Conservation (phyloP, 768 basidiomycete genomes). For the Cyclocybe aegerita region DNA sequence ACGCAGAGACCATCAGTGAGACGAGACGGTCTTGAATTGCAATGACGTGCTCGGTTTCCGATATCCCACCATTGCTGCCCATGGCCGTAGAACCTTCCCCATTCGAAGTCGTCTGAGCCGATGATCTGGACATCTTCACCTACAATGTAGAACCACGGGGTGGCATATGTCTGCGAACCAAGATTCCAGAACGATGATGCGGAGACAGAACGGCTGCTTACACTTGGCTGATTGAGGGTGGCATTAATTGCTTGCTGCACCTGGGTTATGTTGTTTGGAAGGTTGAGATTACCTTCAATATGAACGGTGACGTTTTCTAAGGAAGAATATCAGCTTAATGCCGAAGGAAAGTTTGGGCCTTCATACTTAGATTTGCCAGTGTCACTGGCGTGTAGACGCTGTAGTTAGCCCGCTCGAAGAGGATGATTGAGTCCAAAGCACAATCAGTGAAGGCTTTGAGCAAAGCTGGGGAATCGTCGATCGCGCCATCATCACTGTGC, state of each 20-base stretch:
- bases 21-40: not conserved
- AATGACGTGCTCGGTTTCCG: slow-evolving; percentile 34
- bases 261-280: slow-evolving; percentile 40
- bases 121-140: slow-evolving; percentile 40
- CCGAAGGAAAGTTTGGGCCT: not conserved
- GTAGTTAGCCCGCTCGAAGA: slow-evolving; percentile 33
- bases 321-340: not conserved
- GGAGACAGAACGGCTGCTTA: slow-evolving; percentile 14
- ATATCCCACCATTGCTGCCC: slow-evolving; percentile 54
- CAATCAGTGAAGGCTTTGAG: slow-evolving; percentile 35
- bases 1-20: not conserved
- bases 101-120: slow-evolving; percentile 37
- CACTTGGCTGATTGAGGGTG: slow-evolving; percentile 35
- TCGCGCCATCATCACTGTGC: slow-evolving; percentile 21
- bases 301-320: slow-evolving; percentile 40
- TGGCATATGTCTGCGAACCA: slow-evolving; percentile 33
- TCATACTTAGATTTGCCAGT: slow-evolving; percentile 29
- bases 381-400: slow-evolving; percentile 36
- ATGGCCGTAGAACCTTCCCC: slow-evolving; percentile 43
- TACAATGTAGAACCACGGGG: slow-evolving; percentile 46
- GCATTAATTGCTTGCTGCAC: slow-evolving; percentile 40
- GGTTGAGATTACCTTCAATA: slow-evolving; percentile 41
- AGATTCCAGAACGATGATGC: not conserved
- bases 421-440: slow-evolving; percentile 30
- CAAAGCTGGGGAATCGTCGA: slow-evolving; percentile 35